phyloP scores from a whole-genome alignment of 2,329 filamentous ascomycete genomes.

The Aureobasidium zeae region DNA sequence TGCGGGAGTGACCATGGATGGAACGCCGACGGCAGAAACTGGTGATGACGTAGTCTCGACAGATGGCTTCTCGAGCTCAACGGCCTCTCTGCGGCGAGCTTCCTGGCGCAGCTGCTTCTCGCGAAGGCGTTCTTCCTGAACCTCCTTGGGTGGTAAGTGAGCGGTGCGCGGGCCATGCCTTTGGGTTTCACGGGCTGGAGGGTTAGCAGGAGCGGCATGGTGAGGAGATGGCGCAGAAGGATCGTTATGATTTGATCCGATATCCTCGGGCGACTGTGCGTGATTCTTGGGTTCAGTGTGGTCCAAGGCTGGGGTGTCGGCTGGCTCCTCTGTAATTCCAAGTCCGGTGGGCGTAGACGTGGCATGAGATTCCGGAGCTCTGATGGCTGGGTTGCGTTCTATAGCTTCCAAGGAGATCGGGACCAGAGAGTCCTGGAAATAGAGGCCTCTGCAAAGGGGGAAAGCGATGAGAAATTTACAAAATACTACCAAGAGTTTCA shows the following conservation, averaged over 20 bases:
- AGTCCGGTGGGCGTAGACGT: background rate
- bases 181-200: conserved; percentile 8
- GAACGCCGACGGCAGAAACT: conserved; percentile 57
- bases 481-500: conserved; percentile 7
- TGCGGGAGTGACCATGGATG: conserved; percentile 63
- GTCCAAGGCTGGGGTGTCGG: background rate
- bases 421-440: conserved; percentile 48
- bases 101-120: conserved; percentile 32
- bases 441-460: conserved; percentile 39
- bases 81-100: conserved; percentile 25
- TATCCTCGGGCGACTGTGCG: background rate
- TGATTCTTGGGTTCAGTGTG: background rate
- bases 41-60: conserved; percentile 36
- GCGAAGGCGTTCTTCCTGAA: conserved; percentile 39
- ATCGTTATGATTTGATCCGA: background rate
- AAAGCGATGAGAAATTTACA: conserved; percentile 2
- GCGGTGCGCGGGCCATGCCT: conserved; percentile 30
- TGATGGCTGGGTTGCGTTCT: conserved; percentile 14
- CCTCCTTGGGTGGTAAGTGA: conserved; percentile 42
- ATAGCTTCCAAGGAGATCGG: conserved; percentile 26
- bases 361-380: background rate
- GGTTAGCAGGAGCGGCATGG: background rate
- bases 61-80: background rate
- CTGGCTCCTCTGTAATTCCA: background rate
- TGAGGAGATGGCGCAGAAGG: background rate